A percentile compares a stretch with the other conserved stretches of the same genome.
Evolutionary conservation across 257 asterid genomes (phyloP).

Genomic region (Cruciata laevipes): DNA sequence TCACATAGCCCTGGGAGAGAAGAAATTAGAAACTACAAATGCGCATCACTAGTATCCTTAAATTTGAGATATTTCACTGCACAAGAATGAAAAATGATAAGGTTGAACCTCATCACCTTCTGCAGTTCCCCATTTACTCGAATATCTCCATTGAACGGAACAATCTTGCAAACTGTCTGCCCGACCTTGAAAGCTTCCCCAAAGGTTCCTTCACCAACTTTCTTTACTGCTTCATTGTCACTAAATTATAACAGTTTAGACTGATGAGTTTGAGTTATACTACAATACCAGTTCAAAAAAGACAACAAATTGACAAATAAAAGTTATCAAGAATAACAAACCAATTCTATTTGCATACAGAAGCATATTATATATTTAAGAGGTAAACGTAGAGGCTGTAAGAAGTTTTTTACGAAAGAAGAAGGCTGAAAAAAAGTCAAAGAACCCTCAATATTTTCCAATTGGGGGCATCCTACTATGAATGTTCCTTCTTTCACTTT

Average conservation of each 20-base stretch:
- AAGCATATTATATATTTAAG: background rate
- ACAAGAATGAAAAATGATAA: slow-evolving; percentile 3
- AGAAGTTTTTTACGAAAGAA: background rate
- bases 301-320: background rate
- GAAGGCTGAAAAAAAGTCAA: too few relatives aligned
- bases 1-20: background rate
- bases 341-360: background rate
- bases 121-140: slow-evolving; percentile 83
- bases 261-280: background rate
- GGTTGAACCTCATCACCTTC: slow-evolving; percentile 46
- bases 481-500: background rate
- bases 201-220: slow-evolving; percentile 93
- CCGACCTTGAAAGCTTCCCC: slow-evolving; percentile 98
- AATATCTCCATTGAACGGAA: slow-evolving; percentile 81
- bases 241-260: slow-evolving; percentile 31
- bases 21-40: background rate
- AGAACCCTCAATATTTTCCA: too few relatives aligned
- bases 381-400: background rate
- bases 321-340: background rate
- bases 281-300: background rate
- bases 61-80: slow-evolving; percentile 7
- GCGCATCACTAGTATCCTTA: slow-evolving; percentile 8
- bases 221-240: slow-evolving; percentile 42
- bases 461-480: too few relatives aligned
- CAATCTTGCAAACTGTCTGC: slow-evolving; percentile 77